A percentile compares a stretch with the other conserved stretches of the same genome.
Evolutionary conservation across 192 early-diverging fungal genomes (phyloP).

Genomic region (Coemansia aciculifera): DNA sequence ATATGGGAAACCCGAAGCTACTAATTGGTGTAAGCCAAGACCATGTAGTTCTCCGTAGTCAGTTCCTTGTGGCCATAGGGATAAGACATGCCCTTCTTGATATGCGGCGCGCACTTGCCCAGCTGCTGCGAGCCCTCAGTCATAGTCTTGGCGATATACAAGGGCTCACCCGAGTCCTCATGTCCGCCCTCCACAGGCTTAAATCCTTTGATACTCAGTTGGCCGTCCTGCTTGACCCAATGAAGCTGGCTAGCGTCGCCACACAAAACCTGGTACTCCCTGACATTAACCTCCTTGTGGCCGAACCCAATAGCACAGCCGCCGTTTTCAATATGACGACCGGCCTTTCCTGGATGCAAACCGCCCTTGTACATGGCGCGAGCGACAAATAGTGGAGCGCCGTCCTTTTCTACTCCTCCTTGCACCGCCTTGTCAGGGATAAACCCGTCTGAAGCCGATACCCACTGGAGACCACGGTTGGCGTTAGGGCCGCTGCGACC

Average conservation of each 20-base stretch:
- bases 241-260: conserved; percentile 59
- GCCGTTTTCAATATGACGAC: conserved; percentile 48
- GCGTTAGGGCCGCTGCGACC: background rate
- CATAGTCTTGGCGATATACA: conserved; percentile 55
- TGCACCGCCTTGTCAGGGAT: conserved; percentile 58
- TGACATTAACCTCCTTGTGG: conserved; percentile 57
- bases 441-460: conserved; percentile 33
- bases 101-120: conserved; percentile 56
- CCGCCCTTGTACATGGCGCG: conserved; percentile 57
- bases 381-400: conserved; percentile 59
- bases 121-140: conserved; percentile 55
- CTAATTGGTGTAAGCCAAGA: conserved; percentile 38
- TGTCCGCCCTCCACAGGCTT: conserved; percentile 45
- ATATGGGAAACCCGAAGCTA: background rate
- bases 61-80: conserved; percentile 54
- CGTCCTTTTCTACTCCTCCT: conserved; percentile 61
- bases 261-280: conserved; percentile 62
- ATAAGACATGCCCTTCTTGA: conserved; percentile 56
- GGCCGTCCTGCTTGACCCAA: conserved; percentile 57
- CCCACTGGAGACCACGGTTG: conserved; percentile 41
- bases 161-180: conserved; percentile 50
- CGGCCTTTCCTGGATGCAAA: conserved; percentile 55
- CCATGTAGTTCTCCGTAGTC: conserved; percentile 45
- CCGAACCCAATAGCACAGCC: conserved; percentile 58
- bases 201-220: conserved; percentile 45